Evolutionary conservation across 352 stramenopile species (phyloP).

Genomic region (Thalassiosira hispida): DNA sequence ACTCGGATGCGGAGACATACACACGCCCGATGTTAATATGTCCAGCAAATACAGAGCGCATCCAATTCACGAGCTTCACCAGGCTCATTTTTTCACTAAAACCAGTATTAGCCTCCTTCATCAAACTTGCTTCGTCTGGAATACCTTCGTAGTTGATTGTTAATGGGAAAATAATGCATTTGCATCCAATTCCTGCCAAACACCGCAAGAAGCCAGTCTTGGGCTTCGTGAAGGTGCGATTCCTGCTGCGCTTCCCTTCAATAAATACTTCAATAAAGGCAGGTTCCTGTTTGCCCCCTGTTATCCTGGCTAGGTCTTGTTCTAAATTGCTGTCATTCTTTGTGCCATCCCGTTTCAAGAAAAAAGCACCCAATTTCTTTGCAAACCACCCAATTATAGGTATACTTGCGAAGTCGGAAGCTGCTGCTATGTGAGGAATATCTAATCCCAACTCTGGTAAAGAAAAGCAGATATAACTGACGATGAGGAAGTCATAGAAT

Average conservation of each 20-base stretch:
- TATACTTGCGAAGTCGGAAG: conserved; percentile 76
- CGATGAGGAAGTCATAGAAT: conserved; percentile 86
- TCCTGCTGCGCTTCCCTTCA: conserved; percentile 85
- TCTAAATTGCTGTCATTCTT: conserved; percentile 54
- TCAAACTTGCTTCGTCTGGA: conserved; percentile 78
- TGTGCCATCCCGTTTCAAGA: conserved; percentile 73
- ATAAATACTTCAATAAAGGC: conserved; percentile 87
- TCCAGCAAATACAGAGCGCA: conserved; percentile 51
- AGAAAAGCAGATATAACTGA: conserved; percentile 82
- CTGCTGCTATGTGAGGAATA: conserved; percentile 78
- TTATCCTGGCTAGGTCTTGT: conserved; percentile 39
- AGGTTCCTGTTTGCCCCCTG: conserved; percentile 12
- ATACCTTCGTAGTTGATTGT: conserved; percentile 87
- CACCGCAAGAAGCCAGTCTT: conserved; percentile 85
- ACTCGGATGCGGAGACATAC: conserved; percentile 64
- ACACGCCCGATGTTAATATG: conserved; percentile 75
- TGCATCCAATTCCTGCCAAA: conserved; percentile 49
- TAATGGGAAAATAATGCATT: conserved; percentile 79
- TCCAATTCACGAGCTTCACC: conserved; percentile 62
- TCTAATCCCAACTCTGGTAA: conserved; percentile 80
- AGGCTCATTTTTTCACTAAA: conserved; percentile 52
- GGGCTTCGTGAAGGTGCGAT: conserved; percentile 80
- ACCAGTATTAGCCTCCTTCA: conserved; percentile 60
- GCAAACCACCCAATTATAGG: conserved; percentile 77
- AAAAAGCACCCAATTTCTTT: conserved; percentile 73